Evolutionary conservation across 2,329 filamentous ascomycete species (phyloP), one percentile per base, ranked within the genome.

Genomic region (Zasmidium citrigriseum): DNA sequence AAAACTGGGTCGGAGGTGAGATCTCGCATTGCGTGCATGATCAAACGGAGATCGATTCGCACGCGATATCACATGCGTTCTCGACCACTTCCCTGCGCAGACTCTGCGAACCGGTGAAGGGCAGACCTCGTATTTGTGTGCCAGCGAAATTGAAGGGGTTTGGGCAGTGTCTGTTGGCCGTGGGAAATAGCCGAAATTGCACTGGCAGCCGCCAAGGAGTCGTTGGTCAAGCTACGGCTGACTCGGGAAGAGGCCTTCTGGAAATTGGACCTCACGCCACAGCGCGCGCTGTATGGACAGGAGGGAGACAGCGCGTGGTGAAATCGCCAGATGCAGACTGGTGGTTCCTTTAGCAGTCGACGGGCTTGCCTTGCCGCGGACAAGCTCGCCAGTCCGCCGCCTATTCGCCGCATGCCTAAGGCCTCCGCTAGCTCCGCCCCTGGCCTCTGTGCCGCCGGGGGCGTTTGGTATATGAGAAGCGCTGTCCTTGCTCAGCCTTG

Each of bases 401-500:
- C 34, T 41, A 41, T 41, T 41, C 34, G 34, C 34, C 34, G 34
- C 5, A n/a, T 41, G 34, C 34, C 34, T 41, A 41, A 41, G 34
- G 34, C 14, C 34, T 41, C 34, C 5, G 7, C 4, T n/a, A 11
- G 34, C 34, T 41, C 34, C 34, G 34, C 34, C 34, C 34, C 34
- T 51, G 25, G 22, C 47, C 5, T n/a, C 25, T 21, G 49, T 52
- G 49, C 29, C 49, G 49, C 20, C 41, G 49, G 29, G 29, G 25
- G 49, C 34, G 50, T 18, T 34, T 51, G 48, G 20, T 52, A 52
- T 52, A 45, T 52, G 34, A 38, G 23, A 38, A 45, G n/a, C 34
- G 50, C 50, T 52, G 50, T 52, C 50, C 50, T 52, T 52, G 50
- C 50, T 44, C 50, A 24, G 50, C 50, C 34, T 21, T 9, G 41